A percentile compares a stretch with the other conserved stretches of the same genome.
Evolutionary conservation across 1,139 yeast genomes (phyloP).

Genomic region (Ogataea hybrid): DNA sequence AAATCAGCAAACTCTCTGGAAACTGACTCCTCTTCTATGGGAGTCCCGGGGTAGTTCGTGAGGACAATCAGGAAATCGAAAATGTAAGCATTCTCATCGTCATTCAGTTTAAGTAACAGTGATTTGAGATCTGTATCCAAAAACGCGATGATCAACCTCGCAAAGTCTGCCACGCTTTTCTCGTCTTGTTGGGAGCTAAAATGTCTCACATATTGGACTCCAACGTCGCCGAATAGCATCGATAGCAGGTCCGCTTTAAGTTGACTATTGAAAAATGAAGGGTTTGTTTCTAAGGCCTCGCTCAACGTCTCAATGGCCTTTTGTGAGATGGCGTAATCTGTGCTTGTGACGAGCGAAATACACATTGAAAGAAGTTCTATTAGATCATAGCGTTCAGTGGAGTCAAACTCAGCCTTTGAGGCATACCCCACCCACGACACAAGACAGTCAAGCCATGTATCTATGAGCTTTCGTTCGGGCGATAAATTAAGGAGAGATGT

Average conservation of each 20-base stretch:
- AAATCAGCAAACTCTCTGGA: constrained; percentile 70
- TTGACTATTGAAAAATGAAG: constrained; percentile 37
- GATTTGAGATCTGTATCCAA: constrained; percentile 50
- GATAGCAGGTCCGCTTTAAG: constrained; percentile 31
- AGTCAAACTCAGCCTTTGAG: constrained; percentile 39
- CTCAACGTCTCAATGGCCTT: constrained; percentile 39
- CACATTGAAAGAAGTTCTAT: constrained; percentile 15
- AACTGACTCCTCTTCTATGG: constrained; percentile 65
- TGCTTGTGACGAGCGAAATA: constrained; percentile 23
- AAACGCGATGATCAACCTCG: constrained; percentile 51
- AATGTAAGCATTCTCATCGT: constrained; percentile 39
- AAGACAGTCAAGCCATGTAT: constrained; percentile 33
- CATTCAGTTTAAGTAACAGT: constrained; percentile 45
- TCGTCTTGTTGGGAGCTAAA: constrained; percentile 34
- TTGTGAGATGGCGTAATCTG: constrained; percentile 8
- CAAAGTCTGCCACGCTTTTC: constrained; percentile 46
- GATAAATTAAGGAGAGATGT: constrained; percentile 7
- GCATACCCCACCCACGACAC: constrained; percentile 43
- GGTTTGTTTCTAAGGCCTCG: constrained; percentile 48
- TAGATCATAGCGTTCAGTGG: constrained; percentile 38
- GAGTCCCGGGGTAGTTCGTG: constrained; percentile 58
- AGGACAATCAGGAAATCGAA: constrained; percentile 53
- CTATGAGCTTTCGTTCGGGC: constrained; percentile 5
- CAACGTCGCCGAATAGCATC: constrained; percentile 45
- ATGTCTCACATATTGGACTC: constrained; percentile 34